Conservation (phyloP, 2,329 filamentous ascomycete genomes). For the Fusarium sp. region DNA sequence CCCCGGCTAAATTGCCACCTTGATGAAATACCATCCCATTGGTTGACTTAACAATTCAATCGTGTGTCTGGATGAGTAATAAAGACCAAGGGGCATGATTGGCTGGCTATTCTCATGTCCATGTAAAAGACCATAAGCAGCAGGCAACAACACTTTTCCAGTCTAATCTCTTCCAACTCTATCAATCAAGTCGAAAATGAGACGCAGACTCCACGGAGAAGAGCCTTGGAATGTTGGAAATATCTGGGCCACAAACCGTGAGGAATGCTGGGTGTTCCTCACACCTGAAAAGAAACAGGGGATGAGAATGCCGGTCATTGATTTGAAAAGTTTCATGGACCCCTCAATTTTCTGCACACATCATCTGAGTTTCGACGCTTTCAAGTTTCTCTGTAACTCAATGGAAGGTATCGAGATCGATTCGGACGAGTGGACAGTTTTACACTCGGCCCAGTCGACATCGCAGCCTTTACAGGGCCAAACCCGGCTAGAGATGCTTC, state of each 20-base stretch:
- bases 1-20: too few relatives aligned
- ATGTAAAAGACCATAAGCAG: not conserved
- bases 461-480: not conserved
- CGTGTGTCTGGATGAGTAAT: not conserved
- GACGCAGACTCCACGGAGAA: not conserved
- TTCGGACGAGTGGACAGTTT: not conserved
- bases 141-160: not conserved
- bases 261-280: conserved; percentile 2
- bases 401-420: not conserved
- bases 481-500: not conserved
- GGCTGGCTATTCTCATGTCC: not conserved
- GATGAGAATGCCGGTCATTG: not conserved
- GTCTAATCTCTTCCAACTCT: not conserved
- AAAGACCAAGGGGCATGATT: not conserved
- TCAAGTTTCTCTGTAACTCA: conserved; percentile 3
- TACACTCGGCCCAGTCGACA: not conserved
- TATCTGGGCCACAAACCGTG: not conserved
- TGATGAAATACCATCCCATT: not conserved
- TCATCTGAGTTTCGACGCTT: conserved; percentile 4
- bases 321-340: not conserved
- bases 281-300: not conserved
- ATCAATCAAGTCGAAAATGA: not conserved
- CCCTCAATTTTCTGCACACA: not conserved
- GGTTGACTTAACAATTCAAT: not conserved
- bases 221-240: too few relatives aligned